These are phyloP conservation scores for Castanopsis chinensis DNA, from an alignment of 306 rosid genomes.

Conservation along the genomic window DNA sequence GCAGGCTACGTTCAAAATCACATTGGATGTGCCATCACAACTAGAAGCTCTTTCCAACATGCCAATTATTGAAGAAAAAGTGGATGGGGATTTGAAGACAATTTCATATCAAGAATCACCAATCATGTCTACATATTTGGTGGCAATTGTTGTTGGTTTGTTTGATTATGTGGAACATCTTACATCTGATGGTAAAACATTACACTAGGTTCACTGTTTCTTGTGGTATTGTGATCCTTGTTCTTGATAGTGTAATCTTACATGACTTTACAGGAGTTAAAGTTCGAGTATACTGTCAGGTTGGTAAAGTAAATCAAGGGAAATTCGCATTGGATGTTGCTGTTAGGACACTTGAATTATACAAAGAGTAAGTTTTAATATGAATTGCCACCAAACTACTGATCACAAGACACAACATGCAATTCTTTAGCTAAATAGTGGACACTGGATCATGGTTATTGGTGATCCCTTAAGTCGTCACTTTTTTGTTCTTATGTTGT, in stretches of 20 bases:
- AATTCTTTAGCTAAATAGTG: neutral
- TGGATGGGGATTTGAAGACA: slow-evolving; percentile 54
- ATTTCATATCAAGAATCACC: slow-evolving; percentile 81
- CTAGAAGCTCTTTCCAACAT: slow-evolving; percentile 85
- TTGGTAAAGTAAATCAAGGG: slow-evolving; percentile 83
- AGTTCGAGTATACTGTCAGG: slow-evolving; percentile 89
- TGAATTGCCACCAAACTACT: neutral
- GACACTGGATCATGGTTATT: neutral
- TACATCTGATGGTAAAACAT: slow-evolving; percentile 68
- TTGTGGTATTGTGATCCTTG: neutral
- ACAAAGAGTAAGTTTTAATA: slow-evolving; percentile 58
- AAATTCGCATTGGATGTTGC: slow-evolving; percentile 85
- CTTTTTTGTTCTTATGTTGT: slow-evolving; percentile 3
- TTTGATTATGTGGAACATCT: slow-evolving; percentile 89
- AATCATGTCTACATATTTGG: slow-evolving; percentile 88
- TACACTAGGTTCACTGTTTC: slow-evolving; percentile 5
- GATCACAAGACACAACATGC: slow-evolving; percentile 4
- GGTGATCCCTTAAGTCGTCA: neutral
- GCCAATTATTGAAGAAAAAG: slow-evolving; percentile 77
- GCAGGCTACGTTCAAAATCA: slow-evolving; percentile 90
- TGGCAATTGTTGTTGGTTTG: slow-evolving; percentile 86
- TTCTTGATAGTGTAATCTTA: slow-evolving; percentile 19
- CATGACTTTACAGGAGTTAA: slow-evolving; percentile 61
- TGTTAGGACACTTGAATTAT: slow-evolving; percentile 67
- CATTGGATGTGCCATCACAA: slow-evolving; percentile 79